phyloP scores from a whole-genome alignment of 1,284 basidiomycete genomes.

The Tilletia caries region DNA sequence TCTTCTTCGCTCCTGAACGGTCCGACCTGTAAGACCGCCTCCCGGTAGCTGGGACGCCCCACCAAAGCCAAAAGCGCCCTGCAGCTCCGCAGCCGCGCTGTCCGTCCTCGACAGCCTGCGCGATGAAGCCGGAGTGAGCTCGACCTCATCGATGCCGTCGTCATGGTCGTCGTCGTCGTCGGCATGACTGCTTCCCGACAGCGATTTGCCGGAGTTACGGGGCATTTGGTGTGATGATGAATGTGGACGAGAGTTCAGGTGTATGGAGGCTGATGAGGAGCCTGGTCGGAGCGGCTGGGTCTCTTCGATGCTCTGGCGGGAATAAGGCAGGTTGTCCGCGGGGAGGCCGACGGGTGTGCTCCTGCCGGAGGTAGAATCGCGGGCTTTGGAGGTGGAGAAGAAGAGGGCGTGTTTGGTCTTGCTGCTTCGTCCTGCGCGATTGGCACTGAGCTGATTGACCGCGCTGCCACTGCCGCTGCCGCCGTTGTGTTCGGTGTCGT shows the following conservation, averaged over 20 bases:
- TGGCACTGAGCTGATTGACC: not conserved
- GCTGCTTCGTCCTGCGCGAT: conserved; percentile 4
- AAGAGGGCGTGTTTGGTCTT: conserved; percentile 9
- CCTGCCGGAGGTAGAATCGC: not conserved
- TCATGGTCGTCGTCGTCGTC: not conserved
- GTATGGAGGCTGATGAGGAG: not conserved
- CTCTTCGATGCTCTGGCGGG: not conserved
- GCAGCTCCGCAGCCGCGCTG: conserved; percentile 8
- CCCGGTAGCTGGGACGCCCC: not conserved
- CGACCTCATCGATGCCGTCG: conserved; percentile 3
- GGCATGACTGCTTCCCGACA: not conserved
- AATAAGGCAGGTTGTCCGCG: not conserved
- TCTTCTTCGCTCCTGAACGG: conserved; percentile 15
- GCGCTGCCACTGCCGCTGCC: not conserved
- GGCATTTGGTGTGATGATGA: not conserved
- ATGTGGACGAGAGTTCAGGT: not conserved
- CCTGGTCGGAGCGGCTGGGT: not conserved
- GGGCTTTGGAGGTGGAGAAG: conserved; percentile 6
- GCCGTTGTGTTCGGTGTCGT: not conserved
- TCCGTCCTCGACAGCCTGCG: not conserved
- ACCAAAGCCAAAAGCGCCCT: conserved; percentile 10
- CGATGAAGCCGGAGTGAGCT: conserved; percentile 5
- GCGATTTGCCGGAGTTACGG: not conserved
- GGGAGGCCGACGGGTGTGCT: not conserved
- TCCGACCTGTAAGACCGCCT: not conserved